phyloP scores from a whole-genome alignment of 2,329 filamentous ascomycete species.

The Talaromyces sp. region DNA sequence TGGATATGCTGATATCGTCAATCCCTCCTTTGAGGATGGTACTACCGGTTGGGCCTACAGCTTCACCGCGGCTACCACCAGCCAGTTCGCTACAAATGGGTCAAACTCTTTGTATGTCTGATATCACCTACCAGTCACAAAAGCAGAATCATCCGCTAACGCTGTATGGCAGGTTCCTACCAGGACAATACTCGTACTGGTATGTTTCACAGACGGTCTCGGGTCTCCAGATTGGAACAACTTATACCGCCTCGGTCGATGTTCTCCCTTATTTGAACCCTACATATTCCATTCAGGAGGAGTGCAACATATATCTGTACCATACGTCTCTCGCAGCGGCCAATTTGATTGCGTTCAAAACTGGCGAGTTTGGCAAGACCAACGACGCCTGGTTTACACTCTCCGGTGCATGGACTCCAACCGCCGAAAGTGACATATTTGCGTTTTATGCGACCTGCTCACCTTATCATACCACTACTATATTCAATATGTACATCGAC shows the following conservation, averaged over 20 bases:
- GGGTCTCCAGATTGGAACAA: background rate
- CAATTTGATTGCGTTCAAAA: too few relatives aligned
- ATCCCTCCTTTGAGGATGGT: conserved; percentile 4
- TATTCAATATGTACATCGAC: background rate
- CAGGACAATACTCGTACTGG: background rate
- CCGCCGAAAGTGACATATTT: background rate
- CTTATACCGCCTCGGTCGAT: conserved; percentile 3
- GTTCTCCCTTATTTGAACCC: background rate
- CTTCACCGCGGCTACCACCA: background rate
- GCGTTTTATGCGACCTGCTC: background rate
- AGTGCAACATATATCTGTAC: background rate
- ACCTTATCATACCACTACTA: background rate
- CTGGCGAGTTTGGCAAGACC: background rate
- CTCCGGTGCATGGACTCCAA: conserved; percentile 5
- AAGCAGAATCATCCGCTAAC: background rate
- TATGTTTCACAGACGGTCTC: background rate
- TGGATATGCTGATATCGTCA: background rate
- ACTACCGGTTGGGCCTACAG: background rate
- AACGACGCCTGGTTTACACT: background rate
- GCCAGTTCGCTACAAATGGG: background rate
- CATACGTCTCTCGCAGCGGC: background rate
- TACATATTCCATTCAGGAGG: background rate
- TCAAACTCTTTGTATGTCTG: background rate
- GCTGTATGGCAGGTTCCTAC: background rate
- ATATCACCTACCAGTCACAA: background rate